Conservation (phyloP, 768 basidiomycete species). For the Infundibulicybe gibba region DNA sequence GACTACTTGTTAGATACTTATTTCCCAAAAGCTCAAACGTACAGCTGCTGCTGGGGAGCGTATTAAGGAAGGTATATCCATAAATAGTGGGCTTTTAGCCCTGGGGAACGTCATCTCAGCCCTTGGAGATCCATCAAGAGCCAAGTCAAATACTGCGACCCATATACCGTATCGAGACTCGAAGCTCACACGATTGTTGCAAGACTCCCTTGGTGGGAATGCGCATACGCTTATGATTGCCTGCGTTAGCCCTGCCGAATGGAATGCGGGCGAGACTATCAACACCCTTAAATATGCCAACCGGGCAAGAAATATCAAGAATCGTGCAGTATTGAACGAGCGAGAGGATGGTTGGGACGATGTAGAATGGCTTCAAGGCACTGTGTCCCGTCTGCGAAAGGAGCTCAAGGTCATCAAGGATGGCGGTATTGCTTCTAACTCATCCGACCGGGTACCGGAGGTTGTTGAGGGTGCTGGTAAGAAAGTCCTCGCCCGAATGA, state of each 20-base stretch:
- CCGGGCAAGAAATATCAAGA: constrained; percentile 96
- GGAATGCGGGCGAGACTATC: constrained; percentile 91
- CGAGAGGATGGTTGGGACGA: constrained; percentile 99
- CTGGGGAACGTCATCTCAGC: constrained; percentile 99
- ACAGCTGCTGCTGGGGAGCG: constrained; percentile 95
- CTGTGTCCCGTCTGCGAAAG: constrained; percentile 79
- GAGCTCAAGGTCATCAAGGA: constrained; percentile 83
- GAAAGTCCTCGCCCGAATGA: constrained; percentile 76
- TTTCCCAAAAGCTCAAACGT: constrained; percentile 70
- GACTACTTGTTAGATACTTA: constrained; percentile 11
- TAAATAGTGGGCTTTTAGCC: constrained; percentile 94
- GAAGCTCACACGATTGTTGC: constrained; percentile 91
- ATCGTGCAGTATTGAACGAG: constrained; percentile 87
- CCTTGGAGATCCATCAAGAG: constrained; percentile 87
- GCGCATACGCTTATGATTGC: constrained; percentile 99
- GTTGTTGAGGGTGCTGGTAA: constrained; percentile 62
- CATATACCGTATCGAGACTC: constrained; percentile 99
- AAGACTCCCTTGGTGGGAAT: constrained; percentile 97
- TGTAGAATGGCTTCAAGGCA: constrained; percentile 91
- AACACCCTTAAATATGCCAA: constrained; percentile 97
- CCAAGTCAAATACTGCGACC: constrained; percentile 77
- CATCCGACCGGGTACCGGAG: constrained; percentile 28
- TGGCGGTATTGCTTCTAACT: constrained; percentile 35
- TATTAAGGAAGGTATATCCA: constrained; percentile 98
- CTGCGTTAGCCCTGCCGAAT: constrained; percentile 94